Conservation (phyloP, 345 rosid genomes). For the Gossypium sturtianum region DNA sequence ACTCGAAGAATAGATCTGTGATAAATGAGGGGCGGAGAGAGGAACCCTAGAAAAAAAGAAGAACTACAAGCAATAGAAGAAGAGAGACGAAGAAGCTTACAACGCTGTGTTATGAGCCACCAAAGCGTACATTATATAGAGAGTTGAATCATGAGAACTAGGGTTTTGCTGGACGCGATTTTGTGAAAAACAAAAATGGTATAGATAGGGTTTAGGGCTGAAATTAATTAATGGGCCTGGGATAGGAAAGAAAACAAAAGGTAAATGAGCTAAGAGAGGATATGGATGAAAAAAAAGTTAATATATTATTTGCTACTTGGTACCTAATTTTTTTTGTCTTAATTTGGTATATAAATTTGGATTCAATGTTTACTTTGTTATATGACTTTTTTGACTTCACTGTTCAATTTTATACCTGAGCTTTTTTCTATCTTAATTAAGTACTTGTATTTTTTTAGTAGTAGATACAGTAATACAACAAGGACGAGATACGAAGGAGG, state of each 20-base stretch:
- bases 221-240: background rate
- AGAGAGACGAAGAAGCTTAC: background rate
- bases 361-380: too few species aligned
- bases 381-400: too few species aligned
- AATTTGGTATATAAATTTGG: too few species aligned
- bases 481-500: accelerated
- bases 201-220: background rate
- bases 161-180: slow-evolving; percentile 11
- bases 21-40: too few species aligned
- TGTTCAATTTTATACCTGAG: accelerated
- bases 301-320: too few species aligned
- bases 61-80: background rate
- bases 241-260: background rate
- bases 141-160: background rate
- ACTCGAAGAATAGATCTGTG: background rate
- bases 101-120: background rate
- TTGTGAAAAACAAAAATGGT: background rate
- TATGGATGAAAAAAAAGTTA: too few species aligned
- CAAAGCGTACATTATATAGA: slow-evolving; percentile 7
- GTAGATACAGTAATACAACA: too few species aligned
- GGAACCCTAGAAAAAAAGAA: background rate
- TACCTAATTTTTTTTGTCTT: too few species aligned
- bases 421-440: too few species aligned
- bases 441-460: too few species aligned
- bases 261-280: background rate